Conservation (phyloP, 2,329 filamentous ascomycete species). For the Alternaria gansuensis region DNA sequence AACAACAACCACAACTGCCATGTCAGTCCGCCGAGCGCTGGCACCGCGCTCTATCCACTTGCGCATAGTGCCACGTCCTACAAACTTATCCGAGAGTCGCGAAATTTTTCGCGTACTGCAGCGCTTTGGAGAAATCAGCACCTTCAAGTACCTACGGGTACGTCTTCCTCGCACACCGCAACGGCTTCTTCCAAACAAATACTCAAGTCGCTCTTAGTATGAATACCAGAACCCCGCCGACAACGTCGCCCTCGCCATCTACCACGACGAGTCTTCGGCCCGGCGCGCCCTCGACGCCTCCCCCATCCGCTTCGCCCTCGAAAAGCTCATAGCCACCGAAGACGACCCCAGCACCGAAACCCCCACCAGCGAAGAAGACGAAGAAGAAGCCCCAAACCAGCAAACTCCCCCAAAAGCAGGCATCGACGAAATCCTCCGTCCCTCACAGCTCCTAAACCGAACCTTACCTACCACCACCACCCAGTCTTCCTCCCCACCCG, state of each 20-base stretch:
- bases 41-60: conserved; percentile 58
- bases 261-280: conserved; percentile 53
- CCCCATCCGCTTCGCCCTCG: conserved; percentile 59
- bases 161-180: background rate
- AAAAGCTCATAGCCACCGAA: conserved; percentile 34
- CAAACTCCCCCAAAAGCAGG: conserved; percentile 25
- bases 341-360: background rate
- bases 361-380: conserved; percentile 19
- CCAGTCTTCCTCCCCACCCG: conserved; percentile 4
- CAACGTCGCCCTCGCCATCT: conserved; percentile 59
- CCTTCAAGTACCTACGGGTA: conserved; percentile 58
- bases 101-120: conserved; percentile 60
- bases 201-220: conserved; percentile 44
- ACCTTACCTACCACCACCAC: conserved; percentile 16
- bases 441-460: conserved; percentile 37
- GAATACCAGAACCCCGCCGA: conserved; percentile 55
- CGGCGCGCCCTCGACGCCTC: conserved; percentile 55
- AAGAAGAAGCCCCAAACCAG: conserved; percentile 15
- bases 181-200: background rate
- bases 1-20: conserved; percentile 27
- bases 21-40: conserved; percentile 45
- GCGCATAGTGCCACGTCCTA: conserved; percentile 58
- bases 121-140: conserved; percentile 60
- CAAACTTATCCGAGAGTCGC: conserved; percentile 60
- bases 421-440: conserved; percentile 45